phyloP scores from a whole-genome alignment of 2,329 filamentous ascomycete genomes.

The Chrysosporium keratinophilum region DNA sequence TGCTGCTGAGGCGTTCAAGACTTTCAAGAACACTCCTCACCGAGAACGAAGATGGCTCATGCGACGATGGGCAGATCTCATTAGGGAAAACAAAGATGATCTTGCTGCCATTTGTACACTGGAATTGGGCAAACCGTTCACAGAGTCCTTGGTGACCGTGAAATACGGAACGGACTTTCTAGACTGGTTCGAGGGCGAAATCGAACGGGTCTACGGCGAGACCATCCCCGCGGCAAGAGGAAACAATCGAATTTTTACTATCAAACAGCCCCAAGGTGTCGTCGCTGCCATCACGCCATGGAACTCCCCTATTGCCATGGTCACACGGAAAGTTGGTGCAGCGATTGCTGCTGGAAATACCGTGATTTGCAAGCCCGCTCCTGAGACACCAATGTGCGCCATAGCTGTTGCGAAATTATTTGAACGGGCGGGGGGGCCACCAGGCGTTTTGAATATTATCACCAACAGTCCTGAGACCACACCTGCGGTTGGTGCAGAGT shows the following conservation, averaged over 20 bases:
- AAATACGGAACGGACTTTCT: constrained; percentile 14
- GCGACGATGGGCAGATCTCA: constrained; percentile 17
- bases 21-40: constrained; percentile 41
- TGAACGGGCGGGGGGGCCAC: constrained; percentile 14
- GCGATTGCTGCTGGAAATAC: constrained; percentile 22
- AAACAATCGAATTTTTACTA: constrained; percentile 9
- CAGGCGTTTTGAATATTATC: constrained; percentile 63
- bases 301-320: constrained; percentile 32
- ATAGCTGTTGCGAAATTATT: constrained; percentile 44
- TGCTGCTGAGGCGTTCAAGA: constrained; percentile 40
- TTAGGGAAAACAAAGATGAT: constrained; percentile 17
- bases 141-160: constrained; percentile 14
- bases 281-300: constrained; percentile 43
- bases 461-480: constrained; percentile 61
- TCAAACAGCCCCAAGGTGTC: constrained; percentile 12
- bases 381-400: constrained; percentile 75
- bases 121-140: constrained; percentile 15
- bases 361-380: constrained; percentile 46
- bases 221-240: constrained; percentile 7
- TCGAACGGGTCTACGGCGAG: constrained; percentile 8
- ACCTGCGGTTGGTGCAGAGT: constrained; percentile 12
- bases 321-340: constrained; percentile 21
- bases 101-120: constrained; percentile 36
- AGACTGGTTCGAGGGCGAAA: constrained; percentile 11
- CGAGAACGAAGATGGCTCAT: constrained; percentile 17